Conservation (phyloP, 1,284 basidiomycete genomes). For the Cutaneotrichosporon curvatum region DNA sequence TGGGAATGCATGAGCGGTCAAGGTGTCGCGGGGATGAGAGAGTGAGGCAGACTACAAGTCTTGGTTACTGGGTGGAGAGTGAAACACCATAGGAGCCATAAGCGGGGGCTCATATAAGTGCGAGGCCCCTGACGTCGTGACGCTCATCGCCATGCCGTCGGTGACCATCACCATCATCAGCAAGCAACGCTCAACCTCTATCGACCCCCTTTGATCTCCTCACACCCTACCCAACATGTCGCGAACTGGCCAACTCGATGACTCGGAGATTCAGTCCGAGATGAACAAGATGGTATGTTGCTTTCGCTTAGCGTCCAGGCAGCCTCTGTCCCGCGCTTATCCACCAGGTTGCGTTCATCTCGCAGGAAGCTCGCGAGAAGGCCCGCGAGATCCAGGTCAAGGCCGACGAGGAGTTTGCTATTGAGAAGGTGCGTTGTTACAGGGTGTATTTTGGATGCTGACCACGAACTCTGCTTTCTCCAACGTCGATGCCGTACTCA, state of each 20-base stretch:
- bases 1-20: too few species aligned
- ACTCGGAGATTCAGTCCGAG: conserved; percentile 91
- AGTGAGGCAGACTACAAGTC: too few species aligned
- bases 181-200: neutral
- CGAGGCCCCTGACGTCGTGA: too few species aligned
- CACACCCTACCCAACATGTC: conserved; percentile 36
- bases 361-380: conserved; percentile 92
- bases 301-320: neutral
- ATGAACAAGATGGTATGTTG: conserved; percentile 95
- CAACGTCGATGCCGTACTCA: neutral
- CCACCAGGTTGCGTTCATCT: conserved; percentile 83
- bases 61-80: too few species aligned
- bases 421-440: conserved; percentile 67
- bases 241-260: conserved; percentile 64
- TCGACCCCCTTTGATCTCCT: neutral
- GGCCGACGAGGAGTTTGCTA: conserved; percentile 94
- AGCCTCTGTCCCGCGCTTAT: neutral
- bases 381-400: conserved; percentile 93
- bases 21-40: too few species aligned
- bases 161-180: neutral
- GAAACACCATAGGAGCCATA: too few species aligned
- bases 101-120: too few species aligned
- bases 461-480: neutral
- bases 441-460: neutral
- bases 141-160: too few species aligned